phyloP scores from a whole-genome alignment of 768 basidiomycete species.

The Kwoniella botswanensis region DNA sequence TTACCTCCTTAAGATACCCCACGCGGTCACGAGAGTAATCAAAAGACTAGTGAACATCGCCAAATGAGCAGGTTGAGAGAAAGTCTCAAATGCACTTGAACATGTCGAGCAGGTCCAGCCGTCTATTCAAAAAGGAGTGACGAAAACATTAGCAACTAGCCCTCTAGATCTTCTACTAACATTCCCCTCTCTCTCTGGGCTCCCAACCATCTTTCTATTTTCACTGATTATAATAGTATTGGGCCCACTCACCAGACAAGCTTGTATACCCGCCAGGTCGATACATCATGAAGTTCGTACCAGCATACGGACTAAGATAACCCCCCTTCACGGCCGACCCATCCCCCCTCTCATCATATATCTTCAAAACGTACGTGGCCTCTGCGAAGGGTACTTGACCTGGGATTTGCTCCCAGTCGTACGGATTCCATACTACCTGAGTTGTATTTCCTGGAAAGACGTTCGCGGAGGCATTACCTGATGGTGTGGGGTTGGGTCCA shows the following conservation, averaged over 20 bases:
- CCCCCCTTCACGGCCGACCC: slow-evolving; percentile 68
- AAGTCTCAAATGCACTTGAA: slow-evolving; percentile 47
- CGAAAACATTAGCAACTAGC: slow-evolving; percentile 11
- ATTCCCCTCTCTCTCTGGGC: background rate
- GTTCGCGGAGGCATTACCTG: slow-evolving; percentile 31
- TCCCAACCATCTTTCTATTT: background rate
- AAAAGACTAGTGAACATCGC: slow-evolving; percentile 50
- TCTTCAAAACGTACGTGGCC: slow-evolving; percentile 75
- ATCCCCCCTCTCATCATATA: slow-evolving; percentile 81
- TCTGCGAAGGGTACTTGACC: slow-evolving; percentile 73
- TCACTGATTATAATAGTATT: no score
- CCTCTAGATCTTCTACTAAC: background rate
- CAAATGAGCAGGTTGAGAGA: slow-evolving; percentile 46
- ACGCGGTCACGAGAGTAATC: slow-evolving; percentile 45
- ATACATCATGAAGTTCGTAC: slow-evolving; percentile 81
- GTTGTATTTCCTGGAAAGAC: slow-evolving; percentile 74
- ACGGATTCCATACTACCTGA: slow-evolving; percentile 74
- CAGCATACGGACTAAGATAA: slow-evolving; percentile 70
- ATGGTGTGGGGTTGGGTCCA: slow-evolving; percentile 70
- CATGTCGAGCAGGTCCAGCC: slow-evolving; percentile 61
- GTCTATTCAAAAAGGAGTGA: slow-evolving; percentile 13
- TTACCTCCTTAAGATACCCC: slow-evolving; percentile 44
- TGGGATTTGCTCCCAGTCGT: slow-evolving; percentile 69
- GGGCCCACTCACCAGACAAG: slow-evolving; percentile 61
- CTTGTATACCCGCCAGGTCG: slow-evolving; percentile 74